Evolutionary conservation across 257 asterid species (phyloP).

Genomic region (Lavandula angustifolia): DNA sequence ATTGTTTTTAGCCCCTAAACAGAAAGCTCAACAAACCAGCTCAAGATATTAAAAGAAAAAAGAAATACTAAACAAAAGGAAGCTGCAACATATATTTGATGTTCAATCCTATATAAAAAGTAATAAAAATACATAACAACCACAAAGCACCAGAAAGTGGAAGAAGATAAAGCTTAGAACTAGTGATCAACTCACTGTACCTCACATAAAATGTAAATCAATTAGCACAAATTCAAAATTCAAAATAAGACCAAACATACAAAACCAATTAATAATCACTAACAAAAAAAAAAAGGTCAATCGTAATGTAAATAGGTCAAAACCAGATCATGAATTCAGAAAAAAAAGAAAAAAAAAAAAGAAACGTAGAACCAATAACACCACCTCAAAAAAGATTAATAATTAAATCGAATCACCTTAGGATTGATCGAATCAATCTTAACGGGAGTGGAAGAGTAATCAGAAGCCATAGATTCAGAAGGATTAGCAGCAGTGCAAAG

Average conservation of each 20-base stretch:
- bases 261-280: conserved; percentile 2
- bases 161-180: neutral
- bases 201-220: neutral
- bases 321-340: conserved; percentile 17
- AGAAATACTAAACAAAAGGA: too few relatives aligned
- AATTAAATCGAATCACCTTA: conserved; percentile 24
- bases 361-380: neutral
- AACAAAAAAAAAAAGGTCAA: conserved; percentile 8
- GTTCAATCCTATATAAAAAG: too few relatives aligned
- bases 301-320: neutral
- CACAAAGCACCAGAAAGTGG: conserved; percentile 8
- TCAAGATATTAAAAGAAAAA: neutral
- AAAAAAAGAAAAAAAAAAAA: too few relatives aligned
- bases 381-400: neutral
- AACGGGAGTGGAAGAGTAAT: conserved; percentile 39
- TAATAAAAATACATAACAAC: too few relatives aligned
- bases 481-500: conserved; percentile 25
- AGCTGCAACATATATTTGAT: too few relatives aligned
- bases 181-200: neutral
- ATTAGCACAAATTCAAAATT: neutral
- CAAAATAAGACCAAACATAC: conserved; percentile 14
- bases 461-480: conserved; percentile 41
- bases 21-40: conserved; percentile 3
- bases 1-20: conserved; percentile 15
- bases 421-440: conserved; percentile 46